Conservation (phyloP, 768 basidiomycete genomes). For the Podaxis mareebaensis region DNA sequence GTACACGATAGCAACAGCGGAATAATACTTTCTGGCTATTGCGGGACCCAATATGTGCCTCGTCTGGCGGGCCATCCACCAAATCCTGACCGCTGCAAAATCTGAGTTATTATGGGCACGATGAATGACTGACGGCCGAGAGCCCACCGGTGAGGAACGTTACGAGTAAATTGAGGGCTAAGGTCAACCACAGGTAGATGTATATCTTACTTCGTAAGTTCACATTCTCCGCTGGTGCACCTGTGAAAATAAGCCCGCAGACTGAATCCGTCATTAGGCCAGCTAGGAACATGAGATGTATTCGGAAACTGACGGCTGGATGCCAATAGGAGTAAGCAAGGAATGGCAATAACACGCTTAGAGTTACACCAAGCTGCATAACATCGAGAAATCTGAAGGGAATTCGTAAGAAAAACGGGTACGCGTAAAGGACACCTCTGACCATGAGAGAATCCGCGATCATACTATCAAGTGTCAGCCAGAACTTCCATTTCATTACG, state of each 20-base stretch:
- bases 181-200: conserved; percentile 34
- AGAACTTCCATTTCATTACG: neutral
- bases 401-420: neutral
- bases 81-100: conserved; percentile 34
- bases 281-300: neutral
- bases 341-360: conserved; percentile 28
- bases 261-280: conserved; percentile 11
- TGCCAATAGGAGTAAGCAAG: conserved; percentile 29
- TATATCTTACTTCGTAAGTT: conserved; percentile 21
- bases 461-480: conserved; percentile 3
- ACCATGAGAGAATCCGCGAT: conserved; percentile 20
- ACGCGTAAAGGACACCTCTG: neutral
- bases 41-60: conserved; percentile 26
- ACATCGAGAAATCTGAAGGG: conserved; percentile 32
- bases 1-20: conserved; percentile 37
- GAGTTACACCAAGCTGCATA: conserved; percentile 37
- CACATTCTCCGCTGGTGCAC: conserved; percentile 9
- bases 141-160: conserved; percentile 34
- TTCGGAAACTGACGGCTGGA: conserved; percentile 28
- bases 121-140: neutral
- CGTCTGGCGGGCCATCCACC: conserved; percentile 31
- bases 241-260: conserved; percentile 22
- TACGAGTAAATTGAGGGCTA: conserved; percentile 35
- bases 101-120: neutral
- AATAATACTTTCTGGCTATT: conserved; percentile 32